Evolutionary conservation across 2,329 filamentous ascomycete genomes (phyloP), one percentile per base, ranked within the genome.

Genomic region (Amauroascus verrucosus): DNA sequence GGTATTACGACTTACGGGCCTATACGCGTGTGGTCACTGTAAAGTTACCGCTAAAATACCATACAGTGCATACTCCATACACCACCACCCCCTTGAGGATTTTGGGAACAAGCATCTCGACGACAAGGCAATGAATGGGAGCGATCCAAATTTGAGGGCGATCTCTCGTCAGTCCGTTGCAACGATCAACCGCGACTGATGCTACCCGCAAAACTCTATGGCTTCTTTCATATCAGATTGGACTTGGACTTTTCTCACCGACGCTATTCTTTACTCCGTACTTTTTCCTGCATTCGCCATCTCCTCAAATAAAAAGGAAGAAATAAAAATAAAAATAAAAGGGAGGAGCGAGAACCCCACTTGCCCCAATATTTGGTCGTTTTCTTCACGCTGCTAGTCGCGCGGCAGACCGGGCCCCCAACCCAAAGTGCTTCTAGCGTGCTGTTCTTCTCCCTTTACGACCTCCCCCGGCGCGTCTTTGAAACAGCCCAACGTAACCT

Each of bases 401-500:
- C 48, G 48, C 48, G 48, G 48, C 48, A 51, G 48, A 51, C 30
- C n/a, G 48, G 48, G 30, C 30, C 16, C 45, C 16, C 33, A 37
- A 45, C 41, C 41, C 24, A n/a, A 45, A 26, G 9, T 45, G 41
- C 38, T 13, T 6, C 24, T 26, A 30, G 24, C 22, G 22, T 45
- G 9, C 6, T 28, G 13, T 11, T 20, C 5, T 9, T 11, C 38
- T 14, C 33, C 14, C 6, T n/a, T 9, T n/a, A 35, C 8, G 37
- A 13, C 11, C 33, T 14, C 37, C 24, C 20, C 33, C 28, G 37
- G n/a, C 41, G 41, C 41, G 41, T 26, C 48, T 20, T 51, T 44
- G 48, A 51, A 44, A 51, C 48, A 44, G 41, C 40, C 28, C 50
- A 46, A 28, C 40, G 50, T 52, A 46, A 52, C 50, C 41, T 46